A percentile compares a stretch with the other conserved stretches of the same genome.
phyloP scores from a whole-genome alignment of 352 stramenopile genomes.

The Globisporangium perplexum region DNA sequence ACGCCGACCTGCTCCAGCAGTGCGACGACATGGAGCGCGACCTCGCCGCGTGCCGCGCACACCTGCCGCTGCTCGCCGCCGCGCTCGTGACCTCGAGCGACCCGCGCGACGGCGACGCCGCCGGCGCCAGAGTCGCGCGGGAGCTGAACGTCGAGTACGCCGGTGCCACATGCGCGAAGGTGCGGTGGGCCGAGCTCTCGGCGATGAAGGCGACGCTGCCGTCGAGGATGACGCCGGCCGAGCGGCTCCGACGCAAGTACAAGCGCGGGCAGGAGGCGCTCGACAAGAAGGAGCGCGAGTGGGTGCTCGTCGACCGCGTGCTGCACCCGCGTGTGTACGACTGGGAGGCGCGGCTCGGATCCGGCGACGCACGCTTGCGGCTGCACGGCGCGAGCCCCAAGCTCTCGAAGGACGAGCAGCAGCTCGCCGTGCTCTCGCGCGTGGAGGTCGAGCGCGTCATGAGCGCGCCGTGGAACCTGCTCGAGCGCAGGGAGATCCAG shows the following conservation, averaged over 20 bases:
- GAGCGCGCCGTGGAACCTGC: conserved; percentile 64
- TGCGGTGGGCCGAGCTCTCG: conserved; percentile 65
- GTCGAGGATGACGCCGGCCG: conserved; percentile 71
- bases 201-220: conserved; percentile 70
- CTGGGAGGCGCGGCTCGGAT: conserved; percentile 46
- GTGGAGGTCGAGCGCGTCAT: conserved; percentile 68
- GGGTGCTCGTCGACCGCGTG: conserved; percentile 70
- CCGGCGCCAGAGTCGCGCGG: conserved; percentile 39
- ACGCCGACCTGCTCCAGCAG: conserved; percentile 56
- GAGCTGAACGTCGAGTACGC: conserved; percentile 66
- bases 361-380: conserved; percentile 19
- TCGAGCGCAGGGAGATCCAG: conserved; percentile 69
- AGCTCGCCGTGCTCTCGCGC: conserved; percentile 48
- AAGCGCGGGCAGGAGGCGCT: conserved; percentile 57
- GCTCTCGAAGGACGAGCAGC: conserved; percentile 62
- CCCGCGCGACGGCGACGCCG: conserved; percentile 27
- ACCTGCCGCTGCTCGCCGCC: conserved; percentile 48
- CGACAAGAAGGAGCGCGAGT: conserved; percentile 73
- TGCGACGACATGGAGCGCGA: conserved; percentile 53
- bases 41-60: conserved; percentile 40
- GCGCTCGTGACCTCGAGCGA: conserved; percentile 24
- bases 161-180: conserved; percentile 43
- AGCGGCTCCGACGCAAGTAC: conserved; percentile 74
- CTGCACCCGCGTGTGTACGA: conserved; percentile 55
- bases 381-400: conserved; percentile 42